These are phyloP conservation scores for Ilyonectria sp. DNA, from an alignment of 2,329 filamentous ascomycete genomes.

Conservation along the genomic window DNA sequence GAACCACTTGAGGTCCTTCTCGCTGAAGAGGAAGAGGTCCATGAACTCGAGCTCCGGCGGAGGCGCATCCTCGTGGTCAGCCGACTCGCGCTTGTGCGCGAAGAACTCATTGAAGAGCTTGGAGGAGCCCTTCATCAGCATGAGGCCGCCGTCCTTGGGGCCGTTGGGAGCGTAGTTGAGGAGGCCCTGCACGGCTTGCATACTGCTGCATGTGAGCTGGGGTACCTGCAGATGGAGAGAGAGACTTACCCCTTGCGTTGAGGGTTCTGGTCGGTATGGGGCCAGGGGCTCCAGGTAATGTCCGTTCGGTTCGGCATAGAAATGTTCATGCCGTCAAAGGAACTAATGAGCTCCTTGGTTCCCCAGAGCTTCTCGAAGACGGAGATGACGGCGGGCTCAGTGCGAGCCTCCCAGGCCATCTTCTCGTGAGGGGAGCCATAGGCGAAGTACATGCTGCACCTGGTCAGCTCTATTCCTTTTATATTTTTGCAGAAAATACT, in stretches of 20 bases:
- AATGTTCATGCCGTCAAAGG: constrained; percentile 57
- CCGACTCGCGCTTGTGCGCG: constrained; percentile 49
- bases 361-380: constrained; percentile 63
- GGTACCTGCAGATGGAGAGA: neutral
- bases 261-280: constrained; percentile 43
- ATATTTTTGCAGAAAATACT: neutral
- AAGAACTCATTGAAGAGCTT: constrained; percentile 54
- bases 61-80: constrained; percentile 49
- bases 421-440: constrained; percentile 65
- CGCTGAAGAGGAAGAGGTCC: constrained; percentile 52
- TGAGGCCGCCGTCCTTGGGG: constrained; percentile 53
- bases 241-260: constrained; percentile 50
- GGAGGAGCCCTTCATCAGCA: constrained; percentile 49
- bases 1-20: constrained; percentile 56
- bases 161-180: constrained; percentile 59
- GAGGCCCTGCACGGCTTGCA: constrained; percentile 65
- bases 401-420: constrained; percentile 65
- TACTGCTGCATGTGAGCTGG: constrained; percentile 34
- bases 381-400: constrained; percentile 61
- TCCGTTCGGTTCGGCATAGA: constrained; percentile 59
- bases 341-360: constrained; percentile 63
- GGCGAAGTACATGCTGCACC: constrained; percentile 59
- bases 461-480: neutral
- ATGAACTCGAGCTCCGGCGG: constrained; percentile 53
- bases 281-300: constrained; percentile 44